Evolutionary conservation across 805 yeast genomes (phyloP).

Genomic region (Candida tammaniensis): DNA sequence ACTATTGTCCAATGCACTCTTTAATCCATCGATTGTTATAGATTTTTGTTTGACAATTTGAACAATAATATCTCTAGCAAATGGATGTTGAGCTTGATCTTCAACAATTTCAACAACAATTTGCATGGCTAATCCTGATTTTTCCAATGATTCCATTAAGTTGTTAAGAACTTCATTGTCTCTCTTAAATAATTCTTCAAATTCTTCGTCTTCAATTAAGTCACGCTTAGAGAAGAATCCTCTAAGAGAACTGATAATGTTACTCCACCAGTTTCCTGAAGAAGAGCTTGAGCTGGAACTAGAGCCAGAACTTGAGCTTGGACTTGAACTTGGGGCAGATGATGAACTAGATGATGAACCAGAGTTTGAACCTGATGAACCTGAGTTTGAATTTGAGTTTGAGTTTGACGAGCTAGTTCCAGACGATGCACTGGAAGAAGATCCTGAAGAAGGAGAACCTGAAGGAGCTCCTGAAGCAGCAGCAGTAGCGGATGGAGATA

Average conservation of each 20-base stretch:
- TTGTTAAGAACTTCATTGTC: constrained; percentile 20
- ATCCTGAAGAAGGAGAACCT: constrained; percentile 7
- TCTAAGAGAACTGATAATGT: constrained; percentile 6
- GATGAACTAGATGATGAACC: constrained; percentile 7
- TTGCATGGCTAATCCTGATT: constrained; percentile 28
- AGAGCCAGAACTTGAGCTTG: neutral
- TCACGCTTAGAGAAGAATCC: constrained; percentile 17
- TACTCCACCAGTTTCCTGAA: constrained; percentile 5
- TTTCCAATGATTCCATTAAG: constrained; percentile 24
- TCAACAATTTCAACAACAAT: constrained; percentile 22
- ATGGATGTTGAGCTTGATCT: constrained; percentile 19
- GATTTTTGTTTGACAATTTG: constrained; percentile 20
- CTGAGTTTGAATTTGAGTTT: constrained; percentile 5
- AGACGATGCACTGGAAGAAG: constrained; percentile 4
- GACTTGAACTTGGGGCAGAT: constrained; percentile 4
- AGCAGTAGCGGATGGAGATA: constrained; percentile 14
- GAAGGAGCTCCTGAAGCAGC: constrained; percentile 7
- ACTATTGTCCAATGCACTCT: constrained; percentile 14
- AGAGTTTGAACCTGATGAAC: constrained; percentile 5
- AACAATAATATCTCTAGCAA: constrained; percentile 22
- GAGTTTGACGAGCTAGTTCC: constrained; percentile 5
- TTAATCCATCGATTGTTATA: constrained; percentile 15
- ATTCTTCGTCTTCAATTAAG: constrained; percentile 1
- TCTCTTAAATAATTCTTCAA: constrained; percentile 10
- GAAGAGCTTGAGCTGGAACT: constrained; percentile 2